These are phyloP conservation scores for Mycena haematopus DNA, from an alignment of 768 basidiomycete species.

Conservation along the genomic window DNA sequence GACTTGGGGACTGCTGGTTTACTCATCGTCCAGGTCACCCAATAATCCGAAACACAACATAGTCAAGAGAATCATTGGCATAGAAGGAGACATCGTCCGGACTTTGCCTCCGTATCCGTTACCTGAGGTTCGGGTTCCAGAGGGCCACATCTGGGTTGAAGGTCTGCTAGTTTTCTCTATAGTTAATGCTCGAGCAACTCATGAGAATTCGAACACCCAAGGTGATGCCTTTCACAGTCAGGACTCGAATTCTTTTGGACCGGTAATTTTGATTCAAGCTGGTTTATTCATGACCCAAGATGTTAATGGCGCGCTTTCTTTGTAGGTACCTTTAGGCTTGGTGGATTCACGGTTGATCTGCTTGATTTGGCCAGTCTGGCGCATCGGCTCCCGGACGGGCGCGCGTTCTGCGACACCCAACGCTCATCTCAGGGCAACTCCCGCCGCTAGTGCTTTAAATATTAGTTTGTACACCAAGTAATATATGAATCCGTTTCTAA, in stretches of 20 bases:
- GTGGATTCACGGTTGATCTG: conserved; percentile 14
- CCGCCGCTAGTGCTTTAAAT: background rate
- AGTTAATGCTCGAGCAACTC: background rate
- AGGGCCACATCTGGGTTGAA: conserved; percentile 79
- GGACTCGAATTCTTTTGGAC: conserved; percentile 78
- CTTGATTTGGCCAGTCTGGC: conserved; percentile 17
- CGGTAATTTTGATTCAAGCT: conserved; percentile 47
- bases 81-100: conserved; percentile 66
- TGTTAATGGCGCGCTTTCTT: background rate
- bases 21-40: conserved; percentile 57
- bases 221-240: conserved; percentile 72
- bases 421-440: conserved; percentile 6
- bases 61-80: conserved; percentile 71
- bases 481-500: too few relatives aligned
- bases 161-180: conserved; percentile 48
- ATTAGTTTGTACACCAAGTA: background rate
- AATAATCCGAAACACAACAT: conserved; percentile 55
- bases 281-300: background rate
- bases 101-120: conserved; percentile 75
- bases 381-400: conserved; percentile 11
- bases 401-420: background rate
- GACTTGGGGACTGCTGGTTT: too few relatives aligned
- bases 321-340: conserved; percentile 27
- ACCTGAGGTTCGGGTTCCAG: conserved; percentile 57
- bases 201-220: conserved; percentile 31